These are phyloP conservation scores for Venturiaceae sp. DNA, from an alignment of 2,329 filamentous ascomycete genomes.

Conservation along the genomic window DNA sequence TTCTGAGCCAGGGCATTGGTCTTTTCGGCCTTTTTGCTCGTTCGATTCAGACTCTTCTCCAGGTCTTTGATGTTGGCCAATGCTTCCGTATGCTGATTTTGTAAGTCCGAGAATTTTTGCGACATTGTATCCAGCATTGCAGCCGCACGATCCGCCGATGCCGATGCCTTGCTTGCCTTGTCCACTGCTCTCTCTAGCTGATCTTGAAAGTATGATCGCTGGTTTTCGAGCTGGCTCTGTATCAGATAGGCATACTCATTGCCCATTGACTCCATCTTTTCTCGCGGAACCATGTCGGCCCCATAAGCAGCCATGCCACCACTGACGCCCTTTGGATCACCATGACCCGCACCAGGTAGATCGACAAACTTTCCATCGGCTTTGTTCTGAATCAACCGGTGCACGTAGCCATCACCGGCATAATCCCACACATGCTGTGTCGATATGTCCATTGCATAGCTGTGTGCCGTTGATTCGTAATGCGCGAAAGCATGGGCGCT, in stretches of 20 bases:
- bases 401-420: slow-evolving; percentile 88
- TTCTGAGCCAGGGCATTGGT: slow-evolving; percentile 67
- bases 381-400: slow-evolving; percentile 89
- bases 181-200: slow-evolving; percentile 80
- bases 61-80: slow-evolving; percentile 53
- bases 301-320: slow-evolving; percentile 35
- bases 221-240: slow-evolving; percentile 84
- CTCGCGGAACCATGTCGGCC: slow-evolving; percentile 61
- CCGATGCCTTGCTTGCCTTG: slow-evolving; percentile 69
- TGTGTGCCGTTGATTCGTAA: slow-evolving; percentile 82
- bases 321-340: slow-evolving; percentile 27
- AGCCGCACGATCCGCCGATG: slow-evolving; percentile 54
- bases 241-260: slow-evolving; percentile 92
- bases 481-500: slow-evolving; percentile 87
- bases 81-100: slow-evolving; percentile 40
- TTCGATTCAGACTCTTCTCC: slow-evolving; percentile 63
- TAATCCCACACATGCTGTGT: slow-evolving; percentile 99
- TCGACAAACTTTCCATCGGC: slow-evolving; percentile 88
- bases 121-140: slow-evolving; percentile 39
- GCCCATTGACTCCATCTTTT: slow-evolving; percentile 69
- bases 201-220: slow-evolving; percentile 90
- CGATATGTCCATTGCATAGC: slow-evolving; percentile 84
- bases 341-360: slow-evolving; percentile 48
- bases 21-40: slow-evolving; percentile 58
- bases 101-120: slow-evolving; percentile 42